Evolutionary conservation across 306 rosid species (phyloP), one percentile per base, ranked within the genome.

Genomic region (Luffa aegyptiaca): DNA sequence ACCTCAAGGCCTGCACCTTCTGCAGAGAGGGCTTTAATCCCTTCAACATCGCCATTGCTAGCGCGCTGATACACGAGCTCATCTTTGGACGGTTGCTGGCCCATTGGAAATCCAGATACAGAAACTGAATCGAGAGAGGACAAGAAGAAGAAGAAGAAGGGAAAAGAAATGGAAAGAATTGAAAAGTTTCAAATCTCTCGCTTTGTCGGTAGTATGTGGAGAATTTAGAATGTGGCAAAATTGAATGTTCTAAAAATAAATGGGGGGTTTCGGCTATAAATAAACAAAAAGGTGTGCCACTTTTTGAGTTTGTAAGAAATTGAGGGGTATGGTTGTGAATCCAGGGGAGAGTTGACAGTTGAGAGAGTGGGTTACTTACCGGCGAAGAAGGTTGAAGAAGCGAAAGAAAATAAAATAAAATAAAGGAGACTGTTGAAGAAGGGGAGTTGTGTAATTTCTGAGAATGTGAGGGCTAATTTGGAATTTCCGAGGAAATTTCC

Each of bases 1-100:
- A 96, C 99, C 97, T 96, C 99, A 17, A 96, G 93, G 57, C 88
- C 68, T 42, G 97, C 98, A 33, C 99, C 99, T 37, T 96, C 89
- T 46, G 92, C 63, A 63, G 73, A 79, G 76, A 96, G 97, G 80
- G 88, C 10, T 83, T 93, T 91, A 88, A 96, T 91, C 45, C 91
- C 97, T 17, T 90, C 98, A 69, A 16, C 11, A 86, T 88, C 87
- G 18, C 93, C 96, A 82, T 88, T 87, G 87, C 88, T 77, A 46
- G 92, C 94, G 64, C 92, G 97, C 87, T 88, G 96, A 76, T 91
- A 88, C 66, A 95, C 90, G 66, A 88, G 84, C 83, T 90, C 97
- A 64, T 83, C 88, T 82, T 91, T 96, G 79, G 99, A 93, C 83
- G 86, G 93, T 56, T 82, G 86, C 70, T 88, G 99, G 81, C 99